Percentiles rank a stretch among this genome's conserved stretches.
phyloP scores from a whole-genome alignment of 2,329 filamentous ascomycete species.

The Fusarium domesticum region DNA sequence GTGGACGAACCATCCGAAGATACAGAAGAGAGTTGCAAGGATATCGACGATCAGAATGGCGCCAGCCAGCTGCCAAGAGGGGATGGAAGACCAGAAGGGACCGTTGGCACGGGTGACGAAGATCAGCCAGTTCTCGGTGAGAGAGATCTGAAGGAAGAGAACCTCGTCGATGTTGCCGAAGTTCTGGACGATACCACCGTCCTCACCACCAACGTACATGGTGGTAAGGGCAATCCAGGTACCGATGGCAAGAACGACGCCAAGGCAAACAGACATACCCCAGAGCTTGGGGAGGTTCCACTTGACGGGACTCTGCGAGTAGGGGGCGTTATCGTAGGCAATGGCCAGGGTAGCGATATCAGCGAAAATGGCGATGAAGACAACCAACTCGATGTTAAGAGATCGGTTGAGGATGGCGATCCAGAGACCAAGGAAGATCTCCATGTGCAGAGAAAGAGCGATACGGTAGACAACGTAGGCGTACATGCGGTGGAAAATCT shows the following conservation, averaged over 20 bases:
- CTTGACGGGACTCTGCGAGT: constrained; percentile 82
- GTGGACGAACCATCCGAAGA: constrained; percentile 77
- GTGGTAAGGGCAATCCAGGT: constrained; percentile 89
- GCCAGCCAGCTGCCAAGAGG: constrained; percentile 78
- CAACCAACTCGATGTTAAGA: constrained; percentile 81
- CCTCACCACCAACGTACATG: constrained; percentile 65
- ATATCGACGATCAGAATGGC: constrained; percentile 81
- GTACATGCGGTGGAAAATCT: constrained; percentile 97
- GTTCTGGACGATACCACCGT: constrained; percentile 87
- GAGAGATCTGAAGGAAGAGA: constrained; percentile 83
- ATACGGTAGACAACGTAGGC: constrained; percentile 95
- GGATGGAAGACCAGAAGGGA: constrained; percentile 86
- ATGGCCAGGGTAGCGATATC: constrained; percentile 91
- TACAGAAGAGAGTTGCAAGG: constrained; percentile 78
- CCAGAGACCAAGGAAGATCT: constrained; percentile 89
- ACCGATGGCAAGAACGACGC: constrained; percentile 74
- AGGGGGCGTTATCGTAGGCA: constrained; percentile 89
- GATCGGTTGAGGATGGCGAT: constrained; percentile 83
- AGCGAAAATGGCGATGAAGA: constrained; percentile 92
- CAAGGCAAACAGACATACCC: constrained; percentile 86
- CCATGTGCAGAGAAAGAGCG: constrained; percentile 83
- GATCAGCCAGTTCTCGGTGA: constrained; percentile 95
- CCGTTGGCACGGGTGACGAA: constrained; percentile 94
- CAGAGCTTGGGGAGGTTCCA: constrained; percentile 94
- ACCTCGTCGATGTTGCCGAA: constrained; percentile 78